phyloP scores from a whole-genome alignment of 1,139 yeast genomes.

The Suhomyces chickasaworum region DNA sequence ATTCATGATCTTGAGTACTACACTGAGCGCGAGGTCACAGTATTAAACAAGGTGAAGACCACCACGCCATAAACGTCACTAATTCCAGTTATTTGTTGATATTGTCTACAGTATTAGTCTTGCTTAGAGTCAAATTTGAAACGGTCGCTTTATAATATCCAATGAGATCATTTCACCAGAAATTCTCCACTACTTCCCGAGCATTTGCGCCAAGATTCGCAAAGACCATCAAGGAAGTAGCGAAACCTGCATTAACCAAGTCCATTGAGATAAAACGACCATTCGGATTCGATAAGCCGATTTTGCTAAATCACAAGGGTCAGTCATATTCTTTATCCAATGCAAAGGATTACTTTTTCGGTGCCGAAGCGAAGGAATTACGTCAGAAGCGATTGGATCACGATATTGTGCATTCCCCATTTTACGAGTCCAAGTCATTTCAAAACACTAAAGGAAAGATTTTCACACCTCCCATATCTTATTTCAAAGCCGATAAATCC shows the following conservation, averaged over 20 bases:
- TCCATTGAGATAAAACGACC: conserved; percentile 35
- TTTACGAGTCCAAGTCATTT: conserved; percentile 79
- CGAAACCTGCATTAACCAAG: conserved; percentile 22
- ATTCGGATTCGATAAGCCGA: conserved; percentile 41
- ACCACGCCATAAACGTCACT: neutral
- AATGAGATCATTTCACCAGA: neutral
- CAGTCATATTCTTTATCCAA: conserved; percentile 26
- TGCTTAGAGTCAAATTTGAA: neutral
- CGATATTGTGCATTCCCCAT: conserved; percentile 84
- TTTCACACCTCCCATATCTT: conserved; percentile 76
- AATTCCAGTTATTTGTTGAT: neutral
- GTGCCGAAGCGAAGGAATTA: conserved; percentile 51
- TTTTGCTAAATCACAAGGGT: conserved; percentile 29
- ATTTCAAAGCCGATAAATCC: conserved; percentile 73
- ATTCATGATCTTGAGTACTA: neutral
- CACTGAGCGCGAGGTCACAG: neutral
- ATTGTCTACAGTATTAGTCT: neutral
- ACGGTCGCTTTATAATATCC: neutral
- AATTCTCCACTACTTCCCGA: conserved; percentile 8
- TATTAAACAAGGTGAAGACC: neutral
- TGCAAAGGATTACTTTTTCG: conserved; percentile 33
- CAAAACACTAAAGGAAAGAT: conserved; percentile 82
- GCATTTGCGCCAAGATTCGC: conserved; percentile 18
- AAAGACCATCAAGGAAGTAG: conserved; percentile 21
- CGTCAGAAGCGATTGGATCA: conserved; percentile 60